These are phyloP conservation scores for Aegilops longissima DNA, from an alignment of 176 grass and related monocot genomes.

Conservation along the genomic window DNA sequence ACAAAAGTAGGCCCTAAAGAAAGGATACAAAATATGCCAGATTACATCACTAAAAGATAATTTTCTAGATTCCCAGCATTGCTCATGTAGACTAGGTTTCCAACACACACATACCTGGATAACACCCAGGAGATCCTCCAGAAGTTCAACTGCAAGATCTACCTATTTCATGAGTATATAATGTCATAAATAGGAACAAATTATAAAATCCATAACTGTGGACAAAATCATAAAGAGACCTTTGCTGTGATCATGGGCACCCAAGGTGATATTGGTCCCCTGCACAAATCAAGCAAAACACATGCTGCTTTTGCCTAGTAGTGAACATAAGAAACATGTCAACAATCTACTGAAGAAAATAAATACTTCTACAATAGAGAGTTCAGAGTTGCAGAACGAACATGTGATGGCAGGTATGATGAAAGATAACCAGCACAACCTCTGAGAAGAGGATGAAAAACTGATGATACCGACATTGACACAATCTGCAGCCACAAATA, in stretches of 20 bases:
- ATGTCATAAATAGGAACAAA: constrained; percentile 22
- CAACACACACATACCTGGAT: constrained; percentile 64
- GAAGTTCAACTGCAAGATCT: constrained; percentile 84
- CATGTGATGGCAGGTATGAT: constrained; percentile 80
- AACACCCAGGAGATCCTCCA: constrained; percentile 74
- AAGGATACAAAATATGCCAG: constrained; percentile 22
- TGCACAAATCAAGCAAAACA: constrained; percentile 89
- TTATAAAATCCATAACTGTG: constrained; percentile 32
- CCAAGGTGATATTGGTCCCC: constrained; percentile 80
- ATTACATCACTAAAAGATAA: constrained; percentile 21
- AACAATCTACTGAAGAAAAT: constrained; percentile 25
- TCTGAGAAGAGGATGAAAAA: constrained; percentile 77
- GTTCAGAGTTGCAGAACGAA: constrained; percentile 45
- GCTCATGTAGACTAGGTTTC: constrained; percentile 2
- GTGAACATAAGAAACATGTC: constrained; percentile 25
- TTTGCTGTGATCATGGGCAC: constrained; percentile 77
- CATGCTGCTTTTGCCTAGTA: constrained; percentile 86
- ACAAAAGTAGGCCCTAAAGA: constrained; percentile 7
- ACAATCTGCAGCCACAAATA: constrained; percentile 67
- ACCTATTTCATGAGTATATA: constrained; percentile 48
- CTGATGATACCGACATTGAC: constrained; percentile 76
- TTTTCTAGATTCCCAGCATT: neutral
- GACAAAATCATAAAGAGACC: constrained; percentile 49
- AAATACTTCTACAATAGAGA: constrained; percentile 29
- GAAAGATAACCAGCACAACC: constrained; percentile 94